Base-by-base conservation (phyloP, 2,329 filamentous ascomycete species). In the Aspergillus oerlinghausenensis region DNA sequence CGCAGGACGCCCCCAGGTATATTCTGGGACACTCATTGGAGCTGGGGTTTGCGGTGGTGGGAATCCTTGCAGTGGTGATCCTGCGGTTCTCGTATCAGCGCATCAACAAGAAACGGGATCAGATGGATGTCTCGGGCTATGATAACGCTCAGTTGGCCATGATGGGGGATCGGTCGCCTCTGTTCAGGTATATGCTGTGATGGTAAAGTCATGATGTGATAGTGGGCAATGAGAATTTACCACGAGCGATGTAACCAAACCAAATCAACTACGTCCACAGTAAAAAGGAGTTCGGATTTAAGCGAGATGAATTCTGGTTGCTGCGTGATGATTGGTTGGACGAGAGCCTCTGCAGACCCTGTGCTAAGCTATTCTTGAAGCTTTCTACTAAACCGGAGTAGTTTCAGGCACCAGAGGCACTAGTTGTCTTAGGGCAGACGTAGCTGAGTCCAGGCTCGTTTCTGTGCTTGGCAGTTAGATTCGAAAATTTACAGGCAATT, bases 131-230 rank as follows among this genome's bases (percentile, higher is more conserved):
- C 0, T 75, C 65, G 1, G 71, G 73, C 10, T 80, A 78, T 28
- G 50, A 55, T 19, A 79, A 78, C 3, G 71, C 73, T 0, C 77
- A 83, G 65, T 80, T 88, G 48, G 84, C 83, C 6, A 77, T 75
- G 9, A 69, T 81, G 67, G 86, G 86, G 0, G 86, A 89, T 64
- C 80, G 78, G 58, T 84, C 86, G 1, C 70, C 85, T 1, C 83
- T 84, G 0, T 89, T 85, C 71, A 79, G 81, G 57, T 88, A 88
- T 64, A 84, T 86, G 56, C 67, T 82, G 59, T 82, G 49, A 60
- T 40, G 48, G 17, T 35, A 17, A 5, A 35, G 14, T 35, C 11
- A 17, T 5, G 14, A 17, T 35, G 29, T 14, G 32, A 17, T 38
- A 38, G 7, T 17, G 32, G 29, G 14, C 32, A 38, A 1, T 7